A percentile compares a stretch with the other conserved stretches of the same genome.
phyloP scores from a whole-genome alignment of 768 basidiomycete genomes.

The Fomitopsis pulvina region DNA sequence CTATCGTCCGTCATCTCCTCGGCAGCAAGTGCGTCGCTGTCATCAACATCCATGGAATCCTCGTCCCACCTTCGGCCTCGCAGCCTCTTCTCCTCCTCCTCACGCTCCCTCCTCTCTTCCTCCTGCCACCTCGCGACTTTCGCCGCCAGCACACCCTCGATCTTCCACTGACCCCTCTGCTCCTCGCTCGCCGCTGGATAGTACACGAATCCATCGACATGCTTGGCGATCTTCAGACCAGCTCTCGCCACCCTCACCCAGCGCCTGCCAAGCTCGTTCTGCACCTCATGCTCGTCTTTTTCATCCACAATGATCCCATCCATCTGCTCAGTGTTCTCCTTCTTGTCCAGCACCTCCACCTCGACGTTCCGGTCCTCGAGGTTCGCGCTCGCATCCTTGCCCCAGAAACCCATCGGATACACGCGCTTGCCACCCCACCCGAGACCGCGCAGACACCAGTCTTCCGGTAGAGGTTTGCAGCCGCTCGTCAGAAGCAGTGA shows the following conservation, averaged over 20 bases:
- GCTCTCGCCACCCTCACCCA: constrained; percentile 75
- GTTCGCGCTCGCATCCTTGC: constrained; percentile 30
- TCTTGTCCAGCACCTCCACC: constrained; percentile 69
- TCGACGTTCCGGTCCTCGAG: constrained; percentile 61
- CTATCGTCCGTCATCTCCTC: constrained; percentile 35
- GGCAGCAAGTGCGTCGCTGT: constrained; percentile 44
- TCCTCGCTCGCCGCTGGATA: constrained; percentile 26
- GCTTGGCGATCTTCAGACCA: constrained; percentile 56
- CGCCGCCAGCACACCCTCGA: constrained; percentile 58
- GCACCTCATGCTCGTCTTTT: constrained; percentile 31
- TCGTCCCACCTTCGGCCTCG: constrained; percentile 56
- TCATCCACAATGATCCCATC: constrained; percentile 86
- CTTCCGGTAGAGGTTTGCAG: constrained; percentile 74
- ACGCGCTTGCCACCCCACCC: constrained; percentile 91
- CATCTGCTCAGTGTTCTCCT: constrained; percentile 47
- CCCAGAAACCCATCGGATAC: constrained; percentile 95
- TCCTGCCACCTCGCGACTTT: constrained; percentile 68
- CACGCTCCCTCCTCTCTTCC: constrained; percentile 58
- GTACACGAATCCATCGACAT: constrained; percentile 73
- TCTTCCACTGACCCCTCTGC: constrained; percentile 52
- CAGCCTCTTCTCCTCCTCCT: constrained; percentile 62
- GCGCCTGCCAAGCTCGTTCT: constrained; percentile 35
- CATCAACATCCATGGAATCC: constrained; percentile 69
- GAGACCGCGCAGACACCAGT: constrained; percentile 94
- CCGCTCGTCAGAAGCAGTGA: constrained; percentile 66